Base-by-base conservation (phyloP, 2,329 filamentous ascomycete species). In the Penicillium sp. region DNA sequence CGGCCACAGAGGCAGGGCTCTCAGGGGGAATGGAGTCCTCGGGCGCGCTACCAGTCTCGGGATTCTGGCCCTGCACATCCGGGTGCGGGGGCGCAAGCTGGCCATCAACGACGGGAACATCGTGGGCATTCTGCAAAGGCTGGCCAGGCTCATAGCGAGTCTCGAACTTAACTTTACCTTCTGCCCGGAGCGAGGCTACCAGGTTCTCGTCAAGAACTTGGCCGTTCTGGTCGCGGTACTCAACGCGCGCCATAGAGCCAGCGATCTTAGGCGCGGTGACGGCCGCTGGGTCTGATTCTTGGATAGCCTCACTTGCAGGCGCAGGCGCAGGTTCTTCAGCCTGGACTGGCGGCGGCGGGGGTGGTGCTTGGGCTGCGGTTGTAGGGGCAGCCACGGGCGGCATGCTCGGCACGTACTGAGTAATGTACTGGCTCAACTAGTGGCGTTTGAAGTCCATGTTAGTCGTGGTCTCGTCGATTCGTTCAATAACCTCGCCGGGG, bases 141-240 rank as follows among this genome's bases (percentile, higher is more conserved):
- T 89, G 96, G 57, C 87, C 81, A n/a, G 91, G 96, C 76, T 97
- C 91, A 67, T 96, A 96, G 58, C 85, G 85, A 12, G 93, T 97
- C 73, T 94, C 84, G 73, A 98, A 96, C 62, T 88, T 88, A 52
- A 97, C 90, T 71, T 95, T 94, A 62, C 91, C 93, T 68, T 91
- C 81, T 38, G 67, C 65, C 22, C 66, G 57, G 29, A 98, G 80
- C 19, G 80, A 81, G 62, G 85, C 81, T 52, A 98, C 89, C 66
- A 95, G 81, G 63, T 89, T 86, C 48, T 85, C 82, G 63, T 91
- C 76, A 29, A 98, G 79, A 29, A 97, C 69, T 64, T 96, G 96
- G 57, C 93, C 93, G 60, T 95, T 78, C 69, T 96, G 88, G 68
- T 97, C 93, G 47, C 93, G 86, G 72, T 95, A 98, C 72, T 97